These are phyloP conservation scores for Talaromyces albobiverticillius DNA, from an alignment of 2,329 filamentous ascomycete species.

Conservation along the genomic window DNA sequence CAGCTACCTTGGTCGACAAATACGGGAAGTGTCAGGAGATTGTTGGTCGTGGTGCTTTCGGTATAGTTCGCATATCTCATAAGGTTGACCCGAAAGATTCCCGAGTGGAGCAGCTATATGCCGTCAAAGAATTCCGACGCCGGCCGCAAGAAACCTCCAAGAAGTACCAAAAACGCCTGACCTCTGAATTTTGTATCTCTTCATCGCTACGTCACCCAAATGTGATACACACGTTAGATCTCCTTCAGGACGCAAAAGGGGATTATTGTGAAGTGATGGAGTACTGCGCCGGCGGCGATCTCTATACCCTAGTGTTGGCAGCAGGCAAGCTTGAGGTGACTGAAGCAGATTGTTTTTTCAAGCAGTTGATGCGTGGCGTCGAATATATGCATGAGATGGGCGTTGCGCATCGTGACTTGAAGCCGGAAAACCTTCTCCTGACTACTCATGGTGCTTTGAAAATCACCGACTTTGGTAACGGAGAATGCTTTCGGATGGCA, in stretches of 20 bases:
- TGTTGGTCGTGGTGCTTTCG: conserved; percentile 92
- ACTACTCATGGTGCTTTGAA: conserved; percentile 92
- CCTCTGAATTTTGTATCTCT: conserved; percentile 97
- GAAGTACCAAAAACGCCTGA: conserved; percentile 96
- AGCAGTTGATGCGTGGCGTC: conserved; percentile 97
- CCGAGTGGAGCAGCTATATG: conserved; percentile 82
- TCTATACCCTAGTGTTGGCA: conserved; percentile 89
- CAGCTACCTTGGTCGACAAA: conserved; percentile 83
- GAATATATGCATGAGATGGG: conserved; percentile 99
- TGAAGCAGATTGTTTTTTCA: conserved; percentile 98
- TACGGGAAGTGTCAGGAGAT: conserved; percentile 99
- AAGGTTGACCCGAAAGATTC: conserved; percentile 80
- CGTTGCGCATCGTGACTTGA: conserved; percentile 92
- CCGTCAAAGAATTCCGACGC: conserved; percentile 96
- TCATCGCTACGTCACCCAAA: conserved; percentile 95
- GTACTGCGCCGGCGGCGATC: conserved; percentile 92
- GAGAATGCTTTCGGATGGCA: conserved; percentile 98
- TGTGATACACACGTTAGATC: conserved; percentile 94
- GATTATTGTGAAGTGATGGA: conserved; percentile 99
- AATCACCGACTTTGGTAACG: conserved; percentile 98
- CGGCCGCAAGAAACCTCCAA: conserved; percentile 92
- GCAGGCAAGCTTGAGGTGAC: conserved; percentile 83
- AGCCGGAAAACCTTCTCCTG: conserved; percentile 92
- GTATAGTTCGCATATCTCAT: conserved; percentile 95
- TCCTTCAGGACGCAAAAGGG: conserved; percentile 92